These are phyloP conservation scores for Microsporum audouinii DNA, from an alignment of 2,329 filamentous ascomycete species.

Conservation along the genomic window DNA sequence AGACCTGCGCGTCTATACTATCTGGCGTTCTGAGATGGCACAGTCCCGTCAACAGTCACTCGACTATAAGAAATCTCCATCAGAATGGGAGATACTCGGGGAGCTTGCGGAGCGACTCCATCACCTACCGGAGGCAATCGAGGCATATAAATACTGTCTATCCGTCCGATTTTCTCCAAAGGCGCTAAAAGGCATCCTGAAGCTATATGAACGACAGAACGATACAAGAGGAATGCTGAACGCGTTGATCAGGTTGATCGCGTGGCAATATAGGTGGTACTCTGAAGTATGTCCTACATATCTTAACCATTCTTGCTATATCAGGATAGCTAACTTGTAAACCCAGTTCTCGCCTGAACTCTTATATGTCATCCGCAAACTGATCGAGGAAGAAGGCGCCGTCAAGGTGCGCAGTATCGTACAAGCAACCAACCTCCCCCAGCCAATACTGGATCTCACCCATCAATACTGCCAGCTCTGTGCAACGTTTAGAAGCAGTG, in stretches of 20 bases:
- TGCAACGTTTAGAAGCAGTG: slow-evolving; percentile 87
- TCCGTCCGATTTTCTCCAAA: slow-evolving; percentile 85
- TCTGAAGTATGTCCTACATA: slow-evolving; percentile 55
- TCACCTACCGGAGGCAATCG: slow-evolving; percentile 78
- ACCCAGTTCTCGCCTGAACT: slow-evolving; percentile 76
- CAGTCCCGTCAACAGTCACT: slow-evolving; percentile 88
- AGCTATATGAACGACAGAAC: slow-evolving; percentile 63
- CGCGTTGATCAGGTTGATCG: slow-evolving; percentile 79
- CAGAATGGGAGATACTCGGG: slow-evolving; percentile 97
- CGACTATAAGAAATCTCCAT: slow-evolving; percentile 90
- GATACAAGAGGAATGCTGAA: slow-evolving; percentile 72
- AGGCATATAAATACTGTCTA: slow-evolving; percentile 84
- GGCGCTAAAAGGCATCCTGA: slow-evolving; percentile 73
- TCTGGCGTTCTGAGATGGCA: slow-evolving; percentile 96
- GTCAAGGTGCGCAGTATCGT: slow-evolving; percentile 97
- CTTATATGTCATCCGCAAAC: slow-evolving; percentile 71
- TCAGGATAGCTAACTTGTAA: neutral
- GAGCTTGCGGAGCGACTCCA: slow-evolving; percentile 86
- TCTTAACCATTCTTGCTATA: neutral
- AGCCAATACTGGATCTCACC: slow-evolving; percentile 84
- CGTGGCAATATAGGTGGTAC: slow-evolving; percentile 99
- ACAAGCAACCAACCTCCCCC: slow-evolving; percentile 85
- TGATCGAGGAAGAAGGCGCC: slow-evolving; percentile 95
- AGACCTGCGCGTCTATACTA: slow-evolving; percentile 94
- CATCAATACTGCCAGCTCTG: slow-evolving; percentile 94